Conservation (phyloP, 169 alveolate species). For the Neospora caninum region DNA sequence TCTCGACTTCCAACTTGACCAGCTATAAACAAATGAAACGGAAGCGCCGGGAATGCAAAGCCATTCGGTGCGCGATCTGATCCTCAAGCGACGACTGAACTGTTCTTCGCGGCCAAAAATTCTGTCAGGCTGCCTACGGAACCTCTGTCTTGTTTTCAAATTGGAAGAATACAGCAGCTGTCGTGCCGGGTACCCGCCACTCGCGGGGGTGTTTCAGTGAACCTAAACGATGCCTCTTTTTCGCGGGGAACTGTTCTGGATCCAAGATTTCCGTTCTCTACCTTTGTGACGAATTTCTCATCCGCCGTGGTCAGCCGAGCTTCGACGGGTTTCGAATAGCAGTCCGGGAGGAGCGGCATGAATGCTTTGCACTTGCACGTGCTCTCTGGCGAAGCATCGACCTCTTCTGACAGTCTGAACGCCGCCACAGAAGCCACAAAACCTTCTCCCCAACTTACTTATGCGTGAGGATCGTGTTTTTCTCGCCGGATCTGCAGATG, state of each 20-base stretch:
- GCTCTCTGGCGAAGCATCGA: constrained; percentile 15
- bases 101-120: too few species aligned
- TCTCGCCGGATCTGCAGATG: not conserved
- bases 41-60: too few species aligned
- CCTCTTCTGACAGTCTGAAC: constrained; percentile 1
- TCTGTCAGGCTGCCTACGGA: too few species aligned
- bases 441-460: not conserved
- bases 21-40: not conserved
- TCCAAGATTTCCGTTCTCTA: not conserved
- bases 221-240: too few species aligned
- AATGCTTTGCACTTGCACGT: constrained; percentile 7
- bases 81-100: too few species aligned
- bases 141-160: too few species aligned
- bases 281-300: constrained; percentile 22
- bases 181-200: too few species aligned
- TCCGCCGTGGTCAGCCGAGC: not conserved
- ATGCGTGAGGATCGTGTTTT: not conserved
- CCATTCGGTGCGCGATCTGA: too few species aligned
- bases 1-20: constrained; percentile 31
- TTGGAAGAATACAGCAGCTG: too few species aligned
- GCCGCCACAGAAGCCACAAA: not conserved
- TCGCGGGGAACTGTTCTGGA: too few species aligned
- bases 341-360: constrained; percentile 20
- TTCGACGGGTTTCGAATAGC: constrained; percentile 1
- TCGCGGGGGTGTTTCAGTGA: too few species aligned